Evolutionary conservation across 2,329 filamentous ascomycete species (phyloP).

Genomic region (Hypomyces rosellus): DNA sequence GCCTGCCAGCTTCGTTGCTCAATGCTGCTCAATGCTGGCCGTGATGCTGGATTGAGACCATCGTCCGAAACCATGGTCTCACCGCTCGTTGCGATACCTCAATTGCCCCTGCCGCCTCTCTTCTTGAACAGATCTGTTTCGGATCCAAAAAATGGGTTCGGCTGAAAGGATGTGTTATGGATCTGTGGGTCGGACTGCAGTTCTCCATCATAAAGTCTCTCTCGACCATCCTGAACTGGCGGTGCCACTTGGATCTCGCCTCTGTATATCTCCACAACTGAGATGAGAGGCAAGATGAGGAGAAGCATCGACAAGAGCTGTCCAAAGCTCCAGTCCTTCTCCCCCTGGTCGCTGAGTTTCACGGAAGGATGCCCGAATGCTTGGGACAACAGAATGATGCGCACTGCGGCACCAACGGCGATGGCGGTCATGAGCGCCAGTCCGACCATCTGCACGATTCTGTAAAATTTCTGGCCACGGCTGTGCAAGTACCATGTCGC

Average conservation of each 20-base stretch:
- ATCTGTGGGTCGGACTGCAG: slow-evolving; percentile 24
- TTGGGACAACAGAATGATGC: slow-evolving; percentile 52
- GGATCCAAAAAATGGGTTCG: slow-evolving; percentile 39
- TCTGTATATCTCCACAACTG: slow-evolving; percentile 51
- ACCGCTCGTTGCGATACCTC: neutral
- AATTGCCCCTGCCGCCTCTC: slow-evolving; percentile 11
- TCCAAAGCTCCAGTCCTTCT: slow-evolving; percentile 57
- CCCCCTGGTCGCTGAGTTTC: slow-evolving; percentile 42
- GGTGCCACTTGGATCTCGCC: slow-evolving; percentile 41
- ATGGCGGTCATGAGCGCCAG: slow-evolving; percentile 50
- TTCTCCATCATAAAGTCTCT: slow-evolving; percentile 36
- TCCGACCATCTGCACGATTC: slow-evolving; percentile 45
- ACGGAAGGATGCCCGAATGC: slow-evolving; percentile 53
- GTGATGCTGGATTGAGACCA: too few relatives aligned
- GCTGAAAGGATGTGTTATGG: slow-evolving; percentile 31
- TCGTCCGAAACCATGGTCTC: too few relatives aligned
- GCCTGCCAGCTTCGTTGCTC: too few relatives aligned
- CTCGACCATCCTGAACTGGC: slow-evolving; percentile 34
- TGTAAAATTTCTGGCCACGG: slow-evolving; percentile 47
- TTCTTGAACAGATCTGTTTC: slow-evolving; percentile 31
- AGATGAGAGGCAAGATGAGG: slow-evolving; percentile 53
- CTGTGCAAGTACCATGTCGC: slow-evolving; percentile 61
- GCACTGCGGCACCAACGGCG: slow-evolving; percentile 51
- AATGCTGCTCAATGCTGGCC: too few relatives aligned
- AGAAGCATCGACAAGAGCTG: slow-evolving; percentile 55